Evolutionary conservation across 768 basidiomycete genomes (phyloP).

Genomic region (Trametes sanguinea): DNA sequence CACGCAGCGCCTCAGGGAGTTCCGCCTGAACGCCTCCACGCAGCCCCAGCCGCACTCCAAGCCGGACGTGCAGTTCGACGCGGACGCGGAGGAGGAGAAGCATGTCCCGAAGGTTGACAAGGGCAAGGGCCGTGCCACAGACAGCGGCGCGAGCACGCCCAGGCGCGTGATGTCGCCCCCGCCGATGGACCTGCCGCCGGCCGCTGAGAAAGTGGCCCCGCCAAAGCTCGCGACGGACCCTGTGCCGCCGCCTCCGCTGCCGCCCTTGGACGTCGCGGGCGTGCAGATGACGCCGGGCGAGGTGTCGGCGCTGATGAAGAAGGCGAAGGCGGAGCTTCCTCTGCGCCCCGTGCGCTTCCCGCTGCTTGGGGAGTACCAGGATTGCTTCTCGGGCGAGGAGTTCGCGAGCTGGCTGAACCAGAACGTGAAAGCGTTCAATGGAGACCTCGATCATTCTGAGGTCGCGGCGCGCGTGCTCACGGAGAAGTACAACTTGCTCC

Average conservation of each 20-base stretch:
- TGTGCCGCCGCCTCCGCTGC: conserved; percentile 42
- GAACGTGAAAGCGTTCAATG: conserved; percentile 76
- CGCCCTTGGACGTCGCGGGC: conserved; percentile 74
- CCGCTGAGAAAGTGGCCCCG: conserved; percentile 27
- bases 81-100: conserved; percentile 33
- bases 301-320: conserved; percentile 67
- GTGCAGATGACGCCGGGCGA: conserved; percentile 64
- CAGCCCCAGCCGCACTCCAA: conserved; percentile 11
- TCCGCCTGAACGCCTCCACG: conserved; percentile 55
- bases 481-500: conserved; percentile 55
- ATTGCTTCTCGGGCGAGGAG: conserved; percentile 88
- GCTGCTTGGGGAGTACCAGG: conserved; percentile 79
- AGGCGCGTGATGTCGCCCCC: conserved; percentile 53
- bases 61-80: conserved; percentile 33
- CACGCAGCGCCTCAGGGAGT: conserved; percentile 76
- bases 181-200: conserved; percentile 59
- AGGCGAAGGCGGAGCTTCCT: conserved; percentile 72
- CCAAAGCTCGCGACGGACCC: conserved; percentile 36
- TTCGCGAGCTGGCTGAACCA: conserved; percentile 82
- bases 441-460: conserved; percentile 76
- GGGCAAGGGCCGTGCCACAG: conserved; percentile 72
- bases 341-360: conserved; percentile 75
- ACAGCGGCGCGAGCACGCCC: conserved; percentile 37
- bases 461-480: conserved; percentile 61
- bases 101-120: conserved; percentile 69